Conservation (phyloP, 1,284 basidiomycete genomes). For the Kalmanozyma brasiliensis region DNA sequence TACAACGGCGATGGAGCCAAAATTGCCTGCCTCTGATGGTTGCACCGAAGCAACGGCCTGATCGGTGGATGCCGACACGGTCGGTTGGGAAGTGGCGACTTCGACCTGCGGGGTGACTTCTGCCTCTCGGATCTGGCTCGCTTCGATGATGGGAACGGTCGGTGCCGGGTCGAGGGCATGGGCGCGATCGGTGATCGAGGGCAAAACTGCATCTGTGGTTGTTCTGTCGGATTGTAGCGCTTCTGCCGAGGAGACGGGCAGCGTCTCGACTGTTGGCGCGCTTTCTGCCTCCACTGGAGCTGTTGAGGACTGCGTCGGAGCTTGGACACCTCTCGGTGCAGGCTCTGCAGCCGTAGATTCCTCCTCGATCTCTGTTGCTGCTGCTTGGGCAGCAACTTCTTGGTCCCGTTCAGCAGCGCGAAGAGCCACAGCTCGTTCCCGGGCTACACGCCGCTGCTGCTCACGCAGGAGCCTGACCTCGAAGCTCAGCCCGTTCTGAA, state of each 20-base stretch:
- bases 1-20: not conserved
- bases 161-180: too few species aligned
- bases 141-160: too few species aligned
- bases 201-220: not conserved
- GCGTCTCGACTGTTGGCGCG: not conserved
- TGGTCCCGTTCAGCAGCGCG: not conserved
- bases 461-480: constrained; percentile 41
- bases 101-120: too few species aligned
- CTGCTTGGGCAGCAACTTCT: not conserved
- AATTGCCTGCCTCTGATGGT: too few species aligned
- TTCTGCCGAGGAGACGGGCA: not conserved
- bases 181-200: too few species aligned
- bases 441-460: constrained; percentile 43
- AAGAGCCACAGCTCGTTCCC: constrained; percentile 28
- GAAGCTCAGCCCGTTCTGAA: constrained; percentile 36
- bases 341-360: not conserved
- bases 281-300: not conserved
- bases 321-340: not conserved
- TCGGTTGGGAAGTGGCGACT: too few species aligned
- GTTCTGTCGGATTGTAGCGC: too few species aligned
- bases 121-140: too few species aligned
- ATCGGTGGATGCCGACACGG: not conserved
- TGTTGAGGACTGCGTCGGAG: not conserved
- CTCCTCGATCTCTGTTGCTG: not conserved
- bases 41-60: too few species aligned